Evolutionary conservation across 2,329 filamentous ascomycete genomes (phyloP).

Genomic region (Calonectria naviculata): DNA sequence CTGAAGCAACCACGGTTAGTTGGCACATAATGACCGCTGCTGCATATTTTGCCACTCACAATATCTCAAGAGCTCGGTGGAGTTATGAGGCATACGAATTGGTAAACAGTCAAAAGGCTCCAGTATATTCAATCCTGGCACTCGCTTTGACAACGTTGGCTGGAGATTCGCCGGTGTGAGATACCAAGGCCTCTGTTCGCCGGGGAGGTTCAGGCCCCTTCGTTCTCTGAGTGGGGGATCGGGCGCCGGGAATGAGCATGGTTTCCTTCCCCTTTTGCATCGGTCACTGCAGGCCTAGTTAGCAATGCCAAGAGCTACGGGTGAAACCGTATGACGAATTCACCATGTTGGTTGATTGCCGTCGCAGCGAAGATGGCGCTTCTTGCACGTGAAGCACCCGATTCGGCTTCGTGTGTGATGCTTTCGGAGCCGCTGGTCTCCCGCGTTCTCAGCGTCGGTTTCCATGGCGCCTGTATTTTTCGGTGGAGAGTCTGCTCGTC

Average conservation of each 20-base stretch:
- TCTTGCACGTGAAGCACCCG: constrained; percentile 35
- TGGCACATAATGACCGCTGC: neutral
- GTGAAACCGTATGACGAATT: too few relatives aligned
- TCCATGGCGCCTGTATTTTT: neutral
- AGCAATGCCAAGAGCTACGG: too few relatives aligned
- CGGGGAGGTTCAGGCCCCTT: neutral
- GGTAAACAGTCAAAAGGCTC: neutral
- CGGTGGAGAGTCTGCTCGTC: neutral
- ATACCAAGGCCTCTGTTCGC: neutral
- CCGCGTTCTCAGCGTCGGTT: neutral
- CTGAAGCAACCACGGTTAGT: neutral
- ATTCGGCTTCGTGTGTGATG: constrained; percentile 34
- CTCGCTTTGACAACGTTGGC: neutral
- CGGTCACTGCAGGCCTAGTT: neutral
- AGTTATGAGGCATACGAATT: neutral
- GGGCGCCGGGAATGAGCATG: neutral
- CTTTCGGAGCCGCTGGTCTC: constrained; percentile 19
- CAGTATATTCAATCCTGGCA: neutral
- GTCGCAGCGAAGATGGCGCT: constrained; percentile 36
- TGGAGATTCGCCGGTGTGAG: neutral
- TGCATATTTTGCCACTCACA: neutral
- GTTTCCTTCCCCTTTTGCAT: neutral
- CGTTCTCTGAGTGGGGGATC: neutral
- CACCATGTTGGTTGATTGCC: constrained; percentile 20
- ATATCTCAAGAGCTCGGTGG: neutral